A percentile compares a stretch with the other conserved stretches of the same genome.
Conservation (phyloP, 108 stramenopile genomes). For the Skeletonema potamos region DNA sequence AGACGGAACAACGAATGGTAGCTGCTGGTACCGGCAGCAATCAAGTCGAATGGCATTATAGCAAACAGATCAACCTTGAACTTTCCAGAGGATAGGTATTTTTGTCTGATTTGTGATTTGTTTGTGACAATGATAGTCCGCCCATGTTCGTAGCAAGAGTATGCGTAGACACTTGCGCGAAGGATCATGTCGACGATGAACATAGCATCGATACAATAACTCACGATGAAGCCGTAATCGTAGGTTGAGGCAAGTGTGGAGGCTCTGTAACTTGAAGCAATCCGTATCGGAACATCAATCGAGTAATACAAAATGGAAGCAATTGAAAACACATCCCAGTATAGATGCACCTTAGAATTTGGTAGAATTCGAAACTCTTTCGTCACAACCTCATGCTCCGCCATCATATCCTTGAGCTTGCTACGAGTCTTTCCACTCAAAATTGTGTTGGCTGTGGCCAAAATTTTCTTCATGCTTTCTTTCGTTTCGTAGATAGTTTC, state of each 20-base stretch:
- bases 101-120: constrained; percentile 12
- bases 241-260: constrained; percentile 18
- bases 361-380: constrained; percentile 43
- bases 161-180: constrained; percentile 26
- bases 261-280: constrained; percentile 19
- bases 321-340: constrained; percentile 42
- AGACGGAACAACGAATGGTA: constrained; percentile 34
- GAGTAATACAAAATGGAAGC: constrained; percentile 32
- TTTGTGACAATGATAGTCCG: constrained; percentile 28
- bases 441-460: constrained; percentile 12
- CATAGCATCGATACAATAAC: constrained; percentile 35
- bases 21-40: constrained; percentile 15
- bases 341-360: constrained; percentile 33
- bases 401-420: constrained; percentile 55
- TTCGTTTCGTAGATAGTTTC: constrained; percentile 32
- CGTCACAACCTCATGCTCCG: constrained; percentile 17
- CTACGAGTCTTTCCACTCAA: constrained; percentile 20
- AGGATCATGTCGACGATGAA: constrained; percentile 48
- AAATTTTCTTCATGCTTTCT: constrained; percentile 20
- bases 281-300: constrained; percentile 28
- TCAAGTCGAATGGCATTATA: constrained; percentile 40
- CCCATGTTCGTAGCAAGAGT: constrained; percentile 22
- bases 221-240: constrained; percentile 24
- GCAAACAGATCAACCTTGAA: constrained; percentile 36
- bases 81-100: constrained; percentile 22